Conservation (phyloP, 2,329 filamentous ascomycete species). For the Cladophialophora bantiana region DNA sequence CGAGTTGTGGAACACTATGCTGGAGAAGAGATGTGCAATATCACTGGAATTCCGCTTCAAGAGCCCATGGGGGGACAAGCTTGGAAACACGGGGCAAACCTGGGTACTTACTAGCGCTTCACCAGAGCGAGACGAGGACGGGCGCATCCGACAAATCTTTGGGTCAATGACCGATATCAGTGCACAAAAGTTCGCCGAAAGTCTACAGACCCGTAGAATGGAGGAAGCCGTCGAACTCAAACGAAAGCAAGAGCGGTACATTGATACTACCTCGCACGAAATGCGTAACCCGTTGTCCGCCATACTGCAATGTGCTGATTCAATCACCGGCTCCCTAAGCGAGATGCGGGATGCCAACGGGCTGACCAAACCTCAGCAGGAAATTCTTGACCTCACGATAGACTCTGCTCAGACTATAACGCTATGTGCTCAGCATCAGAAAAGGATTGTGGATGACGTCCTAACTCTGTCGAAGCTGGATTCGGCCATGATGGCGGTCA, state of each 20-base stretch:
- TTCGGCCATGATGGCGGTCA: slow-evolving; percentile 74
- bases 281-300: slow-evolving; percentile 65
- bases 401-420: slow-evolving; percentile 80
- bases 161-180: slow-evolving; percentile 79
- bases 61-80: slow-evolving; percentile 59
- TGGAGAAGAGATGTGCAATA: slow-evolving; percentile 40
- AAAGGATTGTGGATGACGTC: slow-evolving; percentile 78
- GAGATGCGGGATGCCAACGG: slow-evolving; percentile 52
- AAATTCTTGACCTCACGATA: slow-evolving; percentile 62
- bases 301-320: slow-evolving; percentile 66
- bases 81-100: slow-evolving; percentile 59
- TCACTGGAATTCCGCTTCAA: slow-evolving; percentile 63
- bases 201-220: slow-evolving; percentile 76
- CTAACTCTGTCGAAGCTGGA: slow-evolving; percentile 78
- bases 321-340: slow-evolving; percentile 57
- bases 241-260: slow-evolving; percentile 79
- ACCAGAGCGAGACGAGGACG: slow-evolving; percentile 58
- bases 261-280: slow-evolving; percentile 71
- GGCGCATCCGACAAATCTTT: slow-evolving; percentile 60
- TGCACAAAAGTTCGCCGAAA: slow-evolving; percentile 83
- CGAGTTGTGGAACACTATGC: slow-evolving; percentile 38
- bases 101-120: slow-evolving; percentile 64
- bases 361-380: slow-evolving; percentile 32
- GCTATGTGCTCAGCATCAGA: slow-evolving; percentile 80
- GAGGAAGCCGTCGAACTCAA: slow-evolving; percentile 84